Evolutionary conservation across 768 basidiomycete genomes (phyloP).

Genomic region (Favolaschia claudopus): DNA sequence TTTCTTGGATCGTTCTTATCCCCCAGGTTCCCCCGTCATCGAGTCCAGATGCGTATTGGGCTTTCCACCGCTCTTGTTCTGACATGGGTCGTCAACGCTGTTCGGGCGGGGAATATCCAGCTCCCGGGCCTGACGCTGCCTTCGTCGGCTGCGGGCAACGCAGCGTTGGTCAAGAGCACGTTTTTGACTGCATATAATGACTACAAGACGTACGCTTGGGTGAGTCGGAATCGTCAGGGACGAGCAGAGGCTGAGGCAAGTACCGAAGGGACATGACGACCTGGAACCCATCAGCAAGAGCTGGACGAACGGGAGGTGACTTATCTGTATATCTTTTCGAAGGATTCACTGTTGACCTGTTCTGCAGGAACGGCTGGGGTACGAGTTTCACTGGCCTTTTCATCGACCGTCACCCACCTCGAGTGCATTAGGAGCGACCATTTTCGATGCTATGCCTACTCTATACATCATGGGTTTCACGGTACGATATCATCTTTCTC

Average conservation of each 20-base stretch:
- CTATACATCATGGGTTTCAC: slow-evolving; percentile 11
- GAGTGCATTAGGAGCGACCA: slow-evolving; percentile 10
- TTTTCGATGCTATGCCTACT: slow-evolving; percentile 15
- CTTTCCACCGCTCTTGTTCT: slow-evolving; percentile 5
- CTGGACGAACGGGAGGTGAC: slow-evolving; percentile 15
- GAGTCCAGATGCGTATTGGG: slow-evolving; percentile 3
- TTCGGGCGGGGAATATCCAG: slow-evolving; percentile 12
- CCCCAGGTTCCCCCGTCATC: not conserved
- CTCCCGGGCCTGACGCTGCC: slow-evolving; percentile 16
- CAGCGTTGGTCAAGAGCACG: slow-evolving; percentile 18
- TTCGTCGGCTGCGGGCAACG: slow-evolving; percentile 16
- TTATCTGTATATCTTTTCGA: not conserved
- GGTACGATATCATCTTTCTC: slow-evolving; percentile 1
- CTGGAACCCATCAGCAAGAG: slow-evolving; percentile 19
- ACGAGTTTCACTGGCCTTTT: not conserved
- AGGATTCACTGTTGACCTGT: not conserved
- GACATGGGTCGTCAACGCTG: not conserved
- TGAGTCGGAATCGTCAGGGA: too few relatives aligned
- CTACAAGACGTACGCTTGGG: slow-evolving; percentile 17
- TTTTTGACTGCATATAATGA: slow-evolving; percentile 16
- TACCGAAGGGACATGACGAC: slow-evolving; percentile 22
- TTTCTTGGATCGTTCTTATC: not conserved
- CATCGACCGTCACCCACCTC: not conserved
- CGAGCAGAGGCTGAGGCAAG: too few relatives aligned
- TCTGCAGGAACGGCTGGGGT: slow-evolving; percentile 20